Conservation (phyloP, 2,329 filamentous ascomycete genomes). For the Cercospora zeae-maydis region DNA sequence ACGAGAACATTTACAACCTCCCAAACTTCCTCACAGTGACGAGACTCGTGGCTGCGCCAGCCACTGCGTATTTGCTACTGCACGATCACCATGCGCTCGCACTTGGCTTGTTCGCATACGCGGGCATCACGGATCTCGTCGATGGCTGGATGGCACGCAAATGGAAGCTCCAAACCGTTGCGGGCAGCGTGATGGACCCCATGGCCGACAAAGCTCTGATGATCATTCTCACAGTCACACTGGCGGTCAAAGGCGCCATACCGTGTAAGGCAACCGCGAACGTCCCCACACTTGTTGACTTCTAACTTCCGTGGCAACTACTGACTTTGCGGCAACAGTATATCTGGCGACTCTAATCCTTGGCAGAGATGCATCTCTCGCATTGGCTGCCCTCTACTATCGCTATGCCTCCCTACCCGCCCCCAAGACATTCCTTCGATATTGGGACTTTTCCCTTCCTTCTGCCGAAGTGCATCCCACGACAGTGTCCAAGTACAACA, state of each 20-base stretch:
- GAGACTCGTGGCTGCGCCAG: slow-evolving; percentile 75
- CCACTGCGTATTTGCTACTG: slow-evolving; percentile 83
- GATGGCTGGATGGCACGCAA: slow-evolving; percentile 90
- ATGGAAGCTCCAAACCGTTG: slow-evolving; percentile 87
- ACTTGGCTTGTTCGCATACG: slow-evolving; percentile 83
- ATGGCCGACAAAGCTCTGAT: slow-evolving; percentile 97
- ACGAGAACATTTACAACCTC: slow-evolving; percentile 95
- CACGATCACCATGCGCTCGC: slow-evolving; percentile 76
- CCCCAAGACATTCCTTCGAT: slow-evolving; percentile 85
- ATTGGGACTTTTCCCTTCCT: slow-evolving; percentile 96
- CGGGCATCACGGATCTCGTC: slow-evolving; percentile 83
- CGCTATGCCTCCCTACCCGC: slow-evolving; percentile 90
- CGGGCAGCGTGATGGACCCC: slow-evolving; percentile 90
- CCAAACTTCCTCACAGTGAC: slow-evolving; percentile 90
- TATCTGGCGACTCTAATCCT: slow-evolving; percentile 90
- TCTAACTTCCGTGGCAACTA: slow-evolving; percentile 11
- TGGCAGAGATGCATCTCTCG: slow-evolving; percentile 79
- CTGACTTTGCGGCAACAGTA: slow-evolving; percentile 46
- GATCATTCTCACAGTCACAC: slow-evolving; percentile 82
- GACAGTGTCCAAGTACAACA: slow-evolving; percentile 84
- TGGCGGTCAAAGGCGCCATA: slow-evolving; percentile 77
- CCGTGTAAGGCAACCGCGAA: slow-evolving; percentile 56
- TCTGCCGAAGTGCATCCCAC: slow-evolving; percentile 81
- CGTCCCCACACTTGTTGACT: slow-evolving; percentile 3
- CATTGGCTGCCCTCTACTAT: slow-evolving; percentile 86